A percentile compares a stretch with the other conserved stretches of the same genome.
phyloP scores from a whole-genome alignment of 371 early-diverging fungal species.

The Amoeboaphelidium occidentale region DNA sequence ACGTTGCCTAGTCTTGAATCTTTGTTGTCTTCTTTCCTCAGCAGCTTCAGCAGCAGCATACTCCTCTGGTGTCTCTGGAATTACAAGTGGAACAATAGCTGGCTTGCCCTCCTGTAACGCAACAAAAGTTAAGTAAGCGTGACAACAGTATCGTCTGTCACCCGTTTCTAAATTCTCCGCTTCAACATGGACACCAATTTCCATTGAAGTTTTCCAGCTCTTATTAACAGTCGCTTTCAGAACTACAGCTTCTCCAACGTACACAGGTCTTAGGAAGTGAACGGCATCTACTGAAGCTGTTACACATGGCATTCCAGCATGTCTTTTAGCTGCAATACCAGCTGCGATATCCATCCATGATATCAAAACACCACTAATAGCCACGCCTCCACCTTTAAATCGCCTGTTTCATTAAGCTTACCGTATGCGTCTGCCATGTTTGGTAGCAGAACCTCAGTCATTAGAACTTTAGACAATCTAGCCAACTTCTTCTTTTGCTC shows the following conservation, averaged over 20 bases:
- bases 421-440: no score
- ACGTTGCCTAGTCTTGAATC: conserved; percentile 10
- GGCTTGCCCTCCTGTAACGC: conserved; percentile 20
- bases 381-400: conserved; percentile 16
- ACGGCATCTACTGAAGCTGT: conserved; percentile 7
- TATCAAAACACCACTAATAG: conserved; percentile 29
- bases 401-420: no score
- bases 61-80: conserved; percentile 19
- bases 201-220: conserved; percentile 49
- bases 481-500: no score
- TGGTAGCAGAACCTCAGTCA: no score
- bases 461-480: no score
- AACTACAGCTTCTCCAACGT: conserved; percentile 33
- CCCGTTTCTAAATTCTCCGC: conserved; percentile 33
- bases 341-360: conserved; percentile 49
- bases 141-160: conserved; percentile 29
- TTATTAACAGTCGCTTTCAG: conserved; percentile 39
- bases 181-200: conserved; percentile 40
- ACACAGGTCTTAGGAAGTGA: conserved; percentile 30
- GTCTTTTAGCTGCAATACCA: conserved; percentile 37
- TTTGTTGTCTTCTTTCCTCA: conserved; percentile 20
- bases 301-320: conserved; percentile 13
- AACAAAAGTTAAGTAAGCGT: conserved; percentile 46
- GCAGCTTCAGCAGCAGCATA: conserved; percentile 26
- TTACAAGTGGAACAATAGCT: conserved; percentile 18